Evolutionary conservation across 2,329 filamentous ascomycete genomes (phyloP), one percentile per base, ranked within the genome.

Genomic region (Fusarium miscanthi): DNA sequence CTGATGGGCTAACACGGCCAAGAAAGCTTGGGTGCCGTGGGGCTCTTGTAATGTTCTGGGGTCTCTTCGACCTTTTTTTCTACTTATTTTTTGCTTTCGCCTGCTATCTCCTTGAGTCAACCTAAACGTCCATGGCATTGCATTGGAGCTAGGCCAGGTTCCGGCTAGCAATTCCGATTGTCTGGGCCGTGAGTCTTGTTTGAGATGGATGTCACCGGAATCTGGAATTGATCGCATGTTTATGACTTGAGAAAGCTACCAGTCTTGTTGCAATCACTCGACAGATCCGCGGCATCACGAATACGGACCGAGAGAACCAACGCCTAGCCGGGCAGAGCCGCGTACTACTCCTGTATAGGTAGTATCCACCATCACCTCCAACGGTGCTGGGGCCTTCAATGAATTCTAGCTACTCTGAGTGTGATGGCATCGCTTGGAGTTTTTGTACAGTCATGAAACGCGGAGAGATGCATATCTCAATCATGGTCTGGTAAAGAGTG

Each of bases 1-100:
- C 67, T 81, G 78, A 81, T 80, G 77, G 79, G 79, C 74, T 78
- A 74, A 49, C 33, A 59, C 42, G 35, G 54, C 49, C 58, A 49
- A 53, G 54, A 54, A 49, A 62, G 67, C 59, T 70, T 57, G 35
- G 61, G 58, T 58, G 41, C 53, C 59, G 56, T 66, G 70, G 69
- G 69, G 69, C 61, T 65, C 63, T 60, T 69, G 45, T 48, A 48
- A 48, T 48, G 27, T n/a, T 48, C 45, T 19, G 27, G 13, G 45
- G 45, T 21, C 45, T 30, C 19, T 8, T 40, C 19, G 37, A 40
- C 45, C 23, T 54, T 52, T 51, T 35, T 37, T 43, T 3, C 31
- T 33, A 33, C 33, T 3, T 33, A 14, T 33, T 33, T 33, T 33
- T 52, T 54, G 42, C 30, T 56, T 60, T 61, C 48, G 52, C 59